These are phyloP conservation scores for Fusarium clavum DNA, from an alignment of 2,329 filamentous ascomycete genomes.

Conservation along the genomic window DNA sequence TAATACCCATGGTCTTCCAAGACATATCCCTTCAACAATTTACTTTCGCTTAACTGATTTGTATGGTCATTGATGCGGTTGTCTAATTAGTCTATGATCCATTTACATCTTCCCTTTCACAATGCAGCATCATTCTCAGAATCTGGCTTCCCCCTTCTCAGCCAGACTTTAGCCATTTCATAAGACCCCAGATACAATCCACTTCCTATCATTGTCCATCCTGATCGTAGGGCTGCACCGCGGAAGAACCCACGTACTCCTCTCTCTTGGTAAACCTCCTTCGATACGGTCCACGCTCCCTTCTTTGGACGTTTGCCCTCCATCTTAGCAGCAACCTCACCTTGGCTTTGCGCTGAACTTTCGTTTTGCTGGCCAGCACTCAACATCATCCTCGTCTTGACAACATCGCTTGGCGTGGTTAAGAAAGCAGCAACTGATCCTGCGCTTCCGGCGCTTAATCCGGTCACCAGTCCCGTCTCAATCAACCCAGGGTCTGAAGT, in stretches of 20 bases:
- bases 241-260: constrained; percentile 81
- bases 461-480: constrained; percentile 78
- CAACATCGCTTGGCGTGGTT: constrained; percentile 90
- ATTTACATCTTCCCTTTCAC: constrained; percentile 20
- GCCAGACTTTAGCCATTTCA: constrained; percentile 79
- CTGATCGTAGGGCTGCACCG: constrained; percentile 77
- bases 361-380: constrained; percentile 57
- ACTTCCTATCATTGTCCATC: constrained; percentile 85
- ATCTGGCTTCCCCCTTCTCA: constrained; percentile 59
- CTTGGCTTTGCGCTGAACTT: constrained; percentile 10
- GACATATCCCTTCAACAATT: not conserved
- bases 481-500: constrained; percentile 55
- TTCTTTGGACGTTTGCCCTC: constrained; percentile 50
- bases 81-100: constrained; percentile 11
- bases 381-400: constrained; percentile 92
- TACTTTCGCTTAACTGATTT: not conserved
- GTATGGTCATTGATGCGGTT: not conserved
- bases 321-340: constrained; percentile 34
- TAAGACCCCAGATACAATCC: constrained; percentile 89
- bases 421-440: constrained; percentile 80
- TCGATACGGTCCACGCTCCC: constrained; percentile 69
- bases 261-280: constrained; percentile 72
- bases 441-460: constrained; percentile 76
- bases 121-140: constrained; percentile 48
- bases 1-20: not conserved